phyloP scores from a whole-genome alignment of 1,284 basidiomycete species.

The Exsudoporus floridanus region DNA sequence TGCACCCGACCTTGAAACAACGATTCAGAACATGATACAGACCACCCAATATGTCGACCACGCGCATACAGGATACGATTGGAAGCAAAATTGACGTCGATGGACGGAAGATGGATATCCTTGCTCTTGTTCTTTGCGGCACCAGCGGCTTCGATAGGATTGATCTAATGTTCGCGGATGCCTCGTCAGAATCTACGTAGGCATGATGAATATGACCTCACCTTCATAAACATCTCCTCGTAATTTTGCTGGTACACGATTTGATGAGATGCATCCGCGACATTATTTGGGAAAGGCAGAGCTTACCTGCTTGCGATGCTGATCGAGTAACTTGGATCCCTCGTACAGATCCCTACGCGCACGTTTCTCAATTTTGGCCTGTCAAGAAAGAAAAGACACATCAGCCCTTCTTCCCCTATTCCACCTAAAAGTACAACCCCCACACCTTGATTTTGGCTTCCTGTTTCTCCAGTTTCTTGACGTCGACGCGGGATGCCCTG shows the following conservation, averaged over 20 bases:
- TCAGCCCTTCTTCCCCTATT: background rate
- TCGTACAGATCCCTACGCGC: constrained; percentile 89
- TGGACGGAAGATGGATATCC: constrained; percentile 93
- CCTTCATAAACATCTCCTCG: constrained; percentile 98
- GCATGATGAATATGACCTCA: constrained; percentile 16
- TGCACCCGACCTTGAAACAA: constrained; percentile 63
- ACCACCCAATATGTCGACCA: constrained; percentile 13
- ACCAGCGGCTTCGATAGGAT: constrained; percentile 84
- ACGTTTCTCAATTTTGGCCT: constrained; percentile 97
- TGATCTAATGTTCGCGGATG: constrained; percentile 61
- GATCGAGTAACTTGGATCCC: constrained; percentile 92
- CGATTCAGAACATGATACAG: constrained; percentile 1
- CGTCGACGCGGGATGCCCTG: constrained; percentile 92
- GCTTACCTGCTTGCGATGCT: constrained; percentile 83
- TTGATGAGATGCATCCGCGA: constrained; percentile 8
- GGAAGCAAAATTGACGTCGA: constrained; percentile 94
- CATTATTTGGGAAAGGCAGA: background rate
- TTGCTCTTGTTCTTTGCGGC: constrained; percentile 92
- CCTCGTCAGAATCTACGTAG: background rate
- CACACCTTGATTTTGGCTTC: constrained; percentile 90
- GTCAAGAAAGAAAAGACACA: background rate
- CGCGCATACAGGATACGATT: constrained; percentile 82
- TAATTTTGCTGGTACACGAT: constrained; percentile 73
- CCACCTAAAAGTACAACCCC: background rate
- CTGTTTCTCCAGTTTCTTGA: constrained; percentile 97